Percentiles rank a stretch among this genome's conserved stretches.
Conservation (phyloP, 768 basidiomycete species). For the Lepiota brunneoincarnata region DNA sequence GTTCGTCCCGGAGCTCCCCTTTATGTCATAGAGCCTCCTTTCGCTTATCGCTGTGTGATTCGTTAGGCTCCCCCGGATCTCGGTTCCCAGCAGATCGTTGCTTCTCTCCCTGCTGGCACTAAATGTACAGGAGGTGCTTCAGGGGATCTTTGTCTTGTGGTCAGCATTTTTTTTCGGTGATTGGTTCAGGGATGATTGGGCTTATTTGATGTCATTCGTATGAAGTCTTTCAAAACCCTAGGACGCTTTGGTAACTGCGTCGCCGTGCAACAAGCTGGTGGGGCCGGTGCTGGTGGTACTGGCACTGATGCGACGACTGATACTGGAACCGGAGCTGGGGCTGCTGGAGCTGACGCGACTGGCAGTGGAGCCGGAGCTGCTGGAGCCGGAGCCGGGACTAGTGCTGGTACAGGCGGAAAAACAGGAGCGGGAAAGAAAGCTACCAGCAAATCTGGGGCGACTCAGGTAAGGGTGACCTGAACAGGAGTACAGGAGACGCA, state of each 20-base stretch:
- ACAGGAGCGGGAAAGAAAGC: neutral
- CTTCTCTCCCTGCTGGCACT: constrained; percentile 45
- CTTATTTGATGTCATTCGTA: neutral
- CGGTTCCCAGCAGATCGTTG: constrained; percentile 39
- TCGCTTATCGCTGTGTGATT: neutral
- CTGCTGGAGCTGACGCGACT: constrained; percentile 4
- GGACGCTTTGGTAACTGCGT: constrained; percentile 56
- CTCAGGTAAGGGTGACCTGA: too few relatives aligned
- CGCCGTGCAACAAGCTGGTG: constrained; percentile 38
- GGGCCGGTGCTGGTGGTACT: constrained; percentile 13
- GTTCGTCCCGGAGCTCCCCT: constrained; percentile 26
- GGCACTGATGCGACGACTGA: neutral
- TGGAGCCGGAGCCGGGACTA: neutral
- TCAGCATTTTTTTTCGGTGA: constrained; percentile 20
- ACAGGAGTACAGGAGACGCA: too few relatives aligned
- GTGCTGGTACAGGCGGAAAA: neutral
- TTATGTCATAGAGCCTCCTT: neutral
- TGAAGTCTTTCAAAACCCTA: constrained; percentile 42
- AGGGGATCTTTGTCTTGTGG: constrained; percentile 46
- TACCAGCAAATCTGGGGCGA: too few relatives aligned
- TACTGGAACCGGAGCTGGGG: constrained; percentile 14
- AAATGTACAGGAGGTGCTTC: constrained; percentile 47
- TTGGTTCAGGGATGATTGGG: neutral
- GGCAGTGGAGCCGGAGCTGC: neutral
- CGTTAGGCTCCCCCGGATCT: constrained; percentile 33